Conservation (phyloP, 169 alveolate genomes). For the Plasmodium cynomolgi region DNA sequence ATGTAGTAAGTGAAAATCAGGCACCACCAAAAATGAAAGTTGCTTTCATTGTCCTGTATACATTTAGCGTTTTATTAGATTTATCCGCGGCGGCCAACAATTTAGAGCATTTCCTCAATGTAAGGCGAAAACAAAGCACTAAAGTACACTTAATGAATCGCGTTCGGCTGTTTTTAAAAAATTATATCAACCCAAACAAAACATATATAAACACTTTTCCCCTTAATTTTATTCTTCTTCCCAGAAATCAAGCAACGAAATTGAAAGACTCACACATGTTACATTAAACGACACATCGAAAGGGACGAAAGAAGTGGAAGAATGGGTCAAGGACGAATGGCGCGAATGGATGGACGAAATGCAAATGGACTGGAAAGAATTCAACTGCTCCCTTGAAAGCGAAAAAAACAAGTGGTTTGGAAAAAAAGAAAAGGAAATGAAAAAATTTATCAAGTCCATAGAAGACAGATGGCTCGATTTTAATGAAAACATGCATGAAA, state of each 20-base stretch:
- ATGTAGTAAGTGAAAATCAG: background rate
- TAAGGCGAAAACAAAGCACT: background rate
- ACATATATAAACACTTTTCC: background rate
- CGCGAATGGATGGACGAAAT: conserved; percentile 4
- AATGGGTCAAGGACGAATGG: conserved; percentile 19
- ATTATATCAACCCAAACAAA: background rate
- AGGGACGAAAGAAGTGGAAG: background rate
- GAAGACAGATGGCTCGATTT: conserved; percentile 9
- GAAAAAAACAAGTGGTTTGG: conserved; percentile 28
- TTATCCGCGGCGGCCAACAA: background rate
- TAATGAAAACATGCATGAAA: background rate
- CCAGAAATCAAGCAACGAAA: background rate
- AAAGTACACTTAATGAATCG: background rate
- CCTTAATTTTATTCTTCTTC: background rate
- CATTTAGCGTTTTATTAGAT: background rate
- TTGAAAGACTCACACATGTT: background rate
- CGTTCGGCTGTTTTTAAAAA: background rate
- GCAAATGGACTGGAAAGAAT: conserved; percentile 1
- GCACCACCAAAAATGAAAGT: background rate
- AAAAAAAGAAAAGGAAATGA: conserved; percentile 5
- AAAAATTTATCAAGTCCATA: background rate
- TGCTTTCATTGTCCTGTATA: background rate
- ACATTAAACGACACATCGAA: background rate
- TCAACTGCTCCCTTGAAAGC: background rate
- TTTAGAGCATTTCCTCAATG: background rate